Conservation (phyloP, 2,329 filamentous ascomycete genomes). For the Hymenoscyphus fructigenus region DNA sequence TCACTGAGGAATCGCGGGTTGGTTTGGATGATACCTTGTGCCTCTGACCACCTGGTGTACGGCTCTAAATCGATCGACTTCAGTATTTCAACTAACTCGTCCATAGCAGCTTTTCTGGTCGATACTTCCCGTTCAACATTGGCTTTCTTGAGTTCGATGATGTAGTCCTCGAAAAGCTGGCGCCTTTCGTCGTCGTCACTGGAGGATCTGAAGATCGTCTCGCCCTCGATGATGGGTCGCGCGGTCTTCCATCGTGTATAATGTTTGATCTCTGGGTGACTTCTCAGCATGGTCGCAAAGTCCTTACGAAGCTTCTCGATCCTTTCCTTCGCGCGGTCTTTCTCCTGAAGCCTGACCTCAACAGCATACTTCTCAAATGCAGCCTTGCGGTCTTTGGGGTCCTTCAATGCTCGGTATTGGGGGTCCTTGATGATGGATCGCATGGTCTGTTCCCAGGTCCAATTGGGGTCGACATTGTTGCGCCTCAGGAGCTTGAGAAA, state of each 20-base stretch:
- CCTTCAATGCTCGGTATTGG: constrained; percentile 89
- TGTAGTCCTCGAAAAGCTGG: constrained; percentile 91
- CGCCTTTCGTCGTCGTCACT: constrained; percentile 84
- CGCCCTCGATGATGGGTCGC: constrained; percentile 87
- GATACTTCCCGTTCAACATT: constrained; percentile 74
- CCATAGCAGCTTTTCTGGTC: constrained; percentile 76
- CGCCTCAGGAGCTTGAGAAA: constrained; percentile 89
- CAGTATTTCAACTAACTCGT: constrained; percentile 76
- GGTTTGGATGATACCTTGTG: constrained; percentile 76
- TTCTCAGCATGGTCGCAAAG: constrained; percentile 93
- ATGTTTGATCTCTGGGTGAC: constrained; percentile 94
- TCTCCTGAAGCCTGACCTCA: constrained; percentile 87
- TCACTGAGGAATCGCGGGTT: constrained; percentile 77
- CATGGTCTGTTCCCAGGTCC: constrained; percentile 89
- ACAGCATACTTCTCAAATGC: constrained; percentile 95
- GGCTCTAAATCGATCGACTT: constrained; percentile 81
- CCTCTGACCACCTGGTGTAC: constrained; percentile 92
- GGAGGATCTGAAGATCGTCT: constrained; percentile 92
- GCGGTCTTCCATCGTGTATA: constrained; percentile 98
- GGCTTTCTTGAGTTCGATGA: constrained; percentile 76
- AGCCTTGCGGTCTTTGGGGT: constrained; percentile 84
- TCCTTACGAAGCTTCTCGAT: constrained; percentile 88
- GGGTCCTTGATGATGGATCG: constrained; percentile 83
- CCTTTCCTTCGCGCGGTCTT: constrained; percentile 90
- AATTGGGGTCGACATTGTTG: constrained; percentile 83